These are phyloP conservation scores for Thoreauomyces humboldtii DNA, from an alignment of 192 early-diverging fungal genomes.

Conservation along the genomic window DNA sequence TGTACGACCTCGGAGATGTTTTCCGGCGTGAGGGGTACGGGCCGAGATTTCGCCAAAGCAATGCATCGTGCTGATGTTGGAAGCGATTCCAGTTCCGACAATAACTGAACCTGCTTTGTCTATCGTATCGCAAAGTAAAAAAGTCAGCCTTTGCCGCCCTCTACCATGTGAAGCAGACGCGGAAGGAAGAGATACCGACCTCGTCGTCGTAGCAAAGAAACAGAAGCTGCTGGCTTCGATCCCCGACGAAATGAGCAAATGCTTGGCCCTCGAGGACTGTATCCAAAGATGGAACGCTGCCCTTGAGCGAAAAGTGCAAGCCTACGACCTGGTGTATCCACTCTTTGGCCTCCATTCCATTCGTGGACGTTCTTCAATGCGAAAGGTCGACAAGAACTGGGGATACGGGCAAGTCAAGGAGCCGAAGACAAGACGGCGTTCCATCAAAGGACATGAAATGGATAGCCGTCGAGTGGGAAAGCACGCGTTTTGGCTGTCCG, in stretches of 20 bases:
- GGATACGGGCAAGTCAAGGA: no score
- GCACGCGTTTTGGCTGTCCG: no score
- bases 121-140: not conserved
- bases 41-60: constrained; percentile 14
- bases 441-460: no score
- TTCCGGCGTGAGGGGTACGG: constrained; percentile 5
- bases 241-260: constrained; percentile 23
- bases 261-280: constrained; percentile 10
- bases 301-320: constrained; percentile 17
- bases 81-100: not conserved
- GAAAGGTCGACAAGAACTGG: no score
- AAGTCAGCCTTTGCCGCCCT: not conserved
- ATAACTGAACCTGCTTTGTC: not conserved
- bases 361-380: no score
- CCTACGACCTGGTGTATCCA: constrained; percentile 25
- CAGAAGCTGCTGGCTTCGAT: constrained; percentile 7
- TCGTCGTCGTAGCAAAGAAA: constrained; percentile 26
- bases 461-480: no score
- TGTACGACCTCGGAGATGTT: constrained; percentile 21
- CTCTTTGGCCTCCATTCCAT: constrained; percentile 6
- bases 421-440: no score
- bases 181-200: constrained; percentile 4
- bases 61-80: not conserved
- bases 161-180: not conserved
- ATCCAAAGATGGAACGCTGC: not conserved